Percentiles rank a stretch among this genome's conserved stretches.
These are phyloP conservation scores for Hypoxylon crocopeplum DNA, from an alignment of 495 filamentous ascomycete genomes.

Conservation along the genomic window DNA sequence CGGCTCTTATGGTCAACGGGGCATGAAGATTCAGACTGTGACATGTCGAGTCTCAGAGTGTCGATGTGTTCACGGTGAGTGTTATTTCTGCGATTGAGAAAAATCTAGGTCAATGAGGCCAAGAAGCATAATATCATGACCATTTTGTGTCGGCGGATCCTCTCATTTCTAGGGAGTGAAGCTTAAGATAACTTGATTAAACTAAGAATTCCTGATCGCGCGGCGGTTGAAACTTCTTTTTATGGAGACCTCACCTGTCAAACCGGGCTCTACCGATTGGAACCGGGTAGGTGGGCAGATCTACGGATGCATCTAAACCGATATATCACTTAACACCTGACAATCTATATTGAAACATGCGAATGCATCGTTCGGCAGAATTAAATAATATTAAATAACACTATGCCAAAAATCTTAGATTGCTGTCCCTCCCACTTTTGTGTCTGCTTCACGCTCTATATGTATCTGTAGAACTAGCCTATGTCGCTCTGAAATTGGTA, in stretches of 20 bases:
- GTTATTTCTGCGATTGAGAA: not conserved
- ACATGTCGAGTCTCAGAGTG: constrained; percentile 15
- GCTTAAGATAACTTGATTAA: constrained; percentile 5
- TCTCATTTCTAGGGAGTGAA: not conserved
- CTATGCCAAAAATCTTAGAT: constrained; percentile 1
- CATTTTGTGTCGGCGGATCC: not conserved
- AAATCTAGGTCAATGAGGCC: not conserved
- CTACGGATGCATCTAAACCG: no score
- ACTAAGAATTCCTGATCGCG: constrained; percentile 9
- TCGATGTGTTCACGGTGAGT: no score
- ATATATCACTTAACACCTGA: no score
- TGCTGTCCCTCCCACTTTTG: not conserved
- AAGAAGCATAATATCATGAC: not conserved
- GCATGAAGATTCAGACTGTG: constrained; percentile 56
- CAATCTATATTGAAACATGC: no score
- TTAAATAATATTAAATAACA: constrained; percentile 10
- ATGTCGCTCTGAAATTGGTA: not conserved
- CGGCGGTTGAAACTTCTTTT: constrained; percentile 19
- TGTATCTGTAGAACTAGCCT: no score
- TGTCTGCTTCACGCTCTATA: constrained; percentile 1
- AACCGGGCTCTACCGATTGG: constrained; percentile 16
- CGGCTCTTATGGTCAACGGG: constrained; percentile 90
- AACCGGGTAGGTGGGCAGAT: constrained; percentile 2
- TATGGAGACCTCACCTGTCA: constrained; percentile 14
- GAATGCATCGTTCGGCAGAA: no score